phyloP scores from a whole-genome alignment of 2,329 filamentous ascomycete species.

The Scedosporium boydii region DNA sequence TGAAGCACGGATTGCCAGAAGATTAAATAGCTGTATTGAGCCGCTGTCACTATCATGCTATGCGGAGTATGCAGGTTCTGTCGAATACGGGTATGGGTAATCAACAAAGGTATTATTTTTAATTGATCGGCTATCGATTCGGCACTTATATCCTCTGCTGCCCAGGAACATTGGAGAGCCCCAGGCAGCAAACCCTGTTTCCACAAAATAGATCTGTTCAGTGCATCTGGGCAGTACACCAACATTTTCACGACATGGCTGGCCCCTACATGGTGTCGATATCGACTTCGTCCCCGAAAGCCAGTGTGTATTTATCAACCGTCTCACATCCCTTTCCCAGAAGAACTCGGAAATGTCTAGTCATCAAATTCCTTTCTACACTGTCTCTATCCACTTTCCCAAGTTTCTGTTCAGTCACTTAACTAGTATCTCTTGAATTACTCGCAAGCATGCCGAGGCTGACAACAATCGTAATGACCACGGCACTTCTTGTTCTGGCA shows the following conservation, averaged over 20 bases:
- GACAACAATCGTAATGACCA: neutral
- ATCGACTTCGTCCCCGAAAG: neutral
- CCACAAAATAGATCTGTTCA: neutral
- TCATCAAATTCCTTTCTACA: neutral
- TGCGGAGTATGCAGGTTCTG: neutral
- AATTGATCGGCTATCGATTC: conserved; percentile 13
- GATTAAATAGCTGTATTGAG: neutral
- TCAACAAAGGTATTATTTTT: neutral
- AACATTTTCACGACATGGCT: neutral
- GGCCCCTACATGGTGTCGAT: neutral
- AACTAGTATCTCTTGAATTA: neutral
- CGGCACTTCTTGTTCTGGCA: neutral
- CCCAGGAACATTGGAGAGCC: neutral
- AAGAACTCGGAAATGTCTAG: neutral
- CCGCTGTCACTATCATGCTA: neutral
- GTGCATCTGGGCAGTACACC: neutral
- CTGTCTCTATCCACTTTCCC: neutral
- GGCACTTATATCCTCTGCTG: neutral
- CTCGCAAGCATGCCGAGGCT: neutral
- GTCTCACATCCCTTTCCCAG: neutral
- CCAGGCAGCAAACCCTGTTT: neutral
- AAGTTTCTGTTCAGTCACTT: neutral
- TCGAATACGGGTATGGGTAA: neutral
- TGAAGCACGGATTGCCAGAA: neutral
- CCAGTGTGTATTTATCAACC: neutral